A percentile compares a stretch with the other conserved stretches of the same genome.
phyloP scores from a whole-genome alignment of 2,329 filamentous ascomycete species.

The Pestalotiopsis sp. region DNA sequence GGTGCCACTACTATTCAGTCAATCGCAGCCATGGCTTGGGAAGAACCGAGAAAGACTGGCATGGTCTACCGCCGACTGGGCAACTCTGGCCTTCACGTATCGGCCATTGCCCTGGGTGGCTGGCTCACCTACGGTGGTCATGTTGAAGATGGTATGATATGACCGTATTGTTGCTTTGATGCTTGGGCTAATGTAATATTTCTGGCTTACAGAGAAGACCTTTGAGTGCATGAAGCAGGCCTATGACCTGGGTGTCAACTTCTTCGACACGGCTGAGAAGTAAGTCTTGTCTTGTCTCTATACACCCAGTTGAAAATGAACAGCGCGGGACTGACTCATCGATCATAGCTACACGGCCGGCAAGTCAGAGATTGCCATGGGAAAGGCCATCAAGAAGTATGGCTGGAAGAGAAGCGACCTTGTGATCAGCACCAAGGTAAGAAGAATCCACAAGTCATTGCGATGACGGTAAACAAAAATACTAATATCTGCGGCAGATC shows the following conservation, averaged over 20 bases:
- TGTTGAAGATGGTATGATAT: conserved; percentile 60
- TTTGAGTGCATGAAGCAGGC: conserved; percentile 65
- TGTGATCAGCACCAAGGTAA: conserved; percentile 59
- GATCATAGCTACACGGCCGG: conserved; percentile 53
- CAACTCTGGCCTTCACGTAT: conserved; percentile 73
- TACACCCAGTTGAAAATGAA: neutral
- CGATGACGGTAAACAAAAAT: too few relatives aligned
- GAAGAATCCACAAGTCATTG: too few relatives aligned
- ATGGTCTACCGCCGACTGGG: conserved; percentile 67
- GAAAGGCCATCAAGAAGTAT: conserved; percentile 61
- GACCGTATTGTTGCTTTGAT: too few relatives aligned
- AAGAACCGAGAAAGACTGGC: conserved; percentile 19
- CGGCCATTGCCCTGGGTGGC: conserved; percentile 70
- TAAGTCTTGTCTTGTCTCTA: neutral
- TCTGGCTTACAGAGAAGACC: conserved; percentile 50
- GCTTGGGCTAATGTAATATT: conserved; percentile 1
- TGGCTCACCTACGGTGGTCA: conserved; percentile 79
- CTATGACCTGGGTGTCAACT: conserved; percentile 63
- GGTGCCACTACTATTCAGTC: neutral
- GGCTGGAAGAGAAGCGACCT: conserved; percentile 65
- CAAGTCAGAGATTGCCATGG: conserved; percentile 66
- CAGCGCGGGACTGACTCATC: neutral
- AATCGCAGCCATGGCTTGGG: conserved; percentile 15
- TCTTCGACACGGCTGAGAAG: conserved; percentile 63
- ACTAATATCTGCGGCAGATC: too few relatives aligned